Evolutionary conservation across 148 eudicot species (phyloP).

Genomic region (Nyssa sinensis): DNA sequence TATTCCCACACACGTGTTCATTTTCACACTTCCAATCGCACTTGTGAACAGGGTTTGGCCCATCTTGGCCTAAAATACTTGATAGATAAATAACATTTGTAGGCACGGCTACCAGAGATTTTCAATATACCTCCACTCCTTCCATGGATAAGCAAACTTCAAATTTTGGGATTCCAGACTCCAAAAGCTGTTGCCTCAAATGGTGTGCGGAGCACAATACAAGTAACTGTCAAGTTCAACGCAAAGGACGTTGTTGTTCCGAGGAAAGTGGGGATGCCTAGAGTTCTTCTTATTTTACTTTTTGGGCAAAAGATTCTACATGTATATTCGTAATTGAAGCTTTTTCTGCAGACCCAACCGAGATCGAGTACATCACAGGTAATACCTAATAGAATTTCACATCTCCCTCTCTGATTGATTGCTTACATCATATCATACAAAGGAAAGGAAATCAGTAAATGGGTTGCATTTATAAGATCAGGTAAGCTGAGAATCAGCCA

Average conservation of each 20-base stretch:
- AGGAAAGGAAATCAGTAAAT: too few relatives aligned
- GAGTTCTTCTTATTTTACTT: not conserved
- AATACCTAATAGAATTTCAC: not conserved
- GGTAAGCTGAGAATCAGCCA: not conserved
- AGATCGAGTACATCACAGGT: not conserved
- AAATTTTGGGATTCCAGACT: too few relatives aligned
- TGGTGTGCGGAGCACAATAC: constrained; percentile 53
- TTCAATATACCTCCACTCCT: too few relatives aligned
- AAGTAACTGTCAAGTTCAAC: constrained; percentile 38
- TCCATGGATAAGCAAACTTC: too few relatives aligned
- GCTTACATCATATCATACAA: too few relatives aligned
- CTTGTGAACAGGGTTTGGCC: constrained; percentile 76
- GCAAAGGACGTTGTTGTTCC: constrained; percentile 1
- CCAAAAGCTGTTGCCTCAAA: constrained; percentile 21
- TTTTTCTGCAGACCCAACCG: not conserved
- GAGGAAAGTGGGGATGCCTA: not conserved
- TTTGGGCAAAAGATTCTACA: too few relatives aligned
- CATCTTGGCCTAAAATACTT: constrained; percentile 81
- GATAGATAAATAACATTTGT: constrained; percentile 84
- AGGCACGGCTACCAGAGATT: constrained; percentile 59
- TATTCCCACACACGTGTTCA: constrained; percentile 83
- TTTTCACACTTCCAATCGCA: constrained; percentile 95
- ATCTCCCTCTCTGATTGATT: not conserved
- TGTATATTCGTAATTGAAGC: not conserved
- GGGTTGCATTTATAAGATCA: not conserved